Evolutionary conservation across 768 basidiomycete genomes (phyloP).

Genomic region (Trametes elegans): DNA sequence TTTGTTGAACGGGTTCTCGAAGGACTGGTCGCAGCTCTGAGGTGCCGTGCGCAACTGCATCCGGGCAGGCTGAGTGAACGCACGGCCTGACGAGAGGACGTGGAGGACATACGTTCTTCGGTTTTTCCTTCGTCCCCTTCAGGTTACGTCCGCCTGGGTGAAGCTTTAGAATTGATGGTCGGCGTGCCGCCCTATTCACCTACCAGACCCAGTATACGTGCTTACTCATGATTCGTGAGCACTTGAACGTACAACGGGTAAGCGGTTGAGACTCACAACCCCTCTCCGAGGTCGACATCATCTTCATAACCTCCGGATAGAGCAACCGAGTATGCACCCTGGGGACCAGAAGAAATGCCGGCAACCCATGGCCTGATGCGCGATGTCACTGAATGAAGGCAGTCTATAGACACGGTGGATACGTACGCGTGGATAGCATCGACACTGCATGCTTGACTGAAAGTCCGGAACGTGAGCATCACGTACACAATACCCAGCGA

Average conservation of each 20-base stretch:
- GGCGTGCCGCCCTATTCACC: too few relatives aligned
- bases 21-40: constrained; percentile 81
- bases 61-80: not conserved
- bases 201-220: constrained; percentile 79
- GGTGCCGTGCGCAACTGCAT: constrained; percentile 81
- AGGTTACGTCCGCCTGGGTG: constrained; percentile 89
- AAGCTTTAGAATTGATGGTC: too few relatives aligned
- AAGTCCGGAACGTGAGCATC: not conserved
- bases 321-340: constrained; percentile 83
- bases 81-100: not conserved
- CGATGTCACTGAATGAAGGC: constrained; percentile 3
- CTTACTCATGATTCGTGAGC: constrained; percentile 35
- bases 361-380: constrained; percentile 70
- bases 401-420: not conserved
- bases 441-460: constrained; percentile 59
- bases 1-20: constrained; percentile 70
- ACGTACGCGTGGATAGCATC: constrained; percentile 87
- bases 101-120: constrained; percentile 68
- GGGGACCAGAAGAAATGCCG: constrained; percentile 65
- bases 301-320: constrained; percentile 89
- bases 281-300: constrained; percentile 79
- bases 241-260: not conserved
- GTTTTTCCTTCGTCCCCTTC: constrained; percentile 76
- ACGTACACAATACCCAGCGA: not conserved
- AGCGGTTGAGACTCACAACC: constrained; percentile 59